Evolutionary conservation across 1,139 yeast species (phyloP).

Genomic region (Geotrichum restrictum): DNA sequence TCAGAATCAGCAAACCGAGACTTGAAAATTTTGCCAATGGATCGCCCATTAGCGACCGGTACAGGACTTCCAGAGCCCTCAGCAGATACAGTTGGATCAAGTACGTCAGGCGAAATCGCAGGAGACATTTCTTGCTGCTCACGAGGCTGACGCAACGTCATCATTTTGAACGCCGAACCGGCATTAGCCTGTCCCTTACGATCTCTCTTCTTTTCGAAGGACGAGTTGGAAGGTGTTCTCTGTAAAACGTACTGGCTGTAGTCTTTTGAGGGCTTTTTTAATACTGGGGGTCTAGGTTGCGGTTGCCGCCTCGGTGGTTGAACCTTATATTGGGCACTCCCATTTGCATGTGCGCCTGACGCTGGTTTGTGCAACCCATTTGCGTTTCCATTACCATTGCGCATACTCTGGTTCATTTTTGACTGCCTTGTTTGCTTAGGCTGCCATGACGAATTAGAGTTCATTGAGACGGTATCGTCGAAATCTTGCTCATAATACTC

Average conservation of each 20-base stretch:
- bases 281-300: not conserved
- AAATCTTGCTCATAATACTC: slow-evolving; percentile 7
- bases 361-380: not conserved
- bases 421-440: slow-evolving; percentile 26
- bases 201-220: slow-evolving; percentile 21
- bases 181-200: not conserved
- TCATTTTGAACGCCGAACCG: slow-evolving; percentile 24
- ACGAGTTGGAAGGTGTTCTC: slow-evolving; percentile 24
- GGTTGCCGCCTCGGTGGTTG: not conserved
- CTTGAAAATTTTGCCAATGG: slow-evolving; percentile 25
- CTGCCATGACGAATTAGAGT: slow-evolving; percentile 35
- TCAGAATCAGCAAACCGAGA: slow-evolving; percentile 40
- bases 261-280: slow-evolving; percentile 1
- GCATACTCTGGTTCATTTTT: not conserved
- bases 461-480: slow-evolving; percentile 31
- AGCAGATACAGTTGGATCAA: slow-evolving; percentile 6
- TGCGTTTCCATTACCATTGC: not conserved
- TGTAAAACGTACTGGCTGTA: slow-evolving; percentile 13
- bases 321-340: not conserved
- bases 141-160: slow-evolving; percentile 24
- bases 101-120: not conserved
- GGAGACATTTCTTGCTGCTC: not conserved
- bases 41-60: slow-evolving; percentile 8
- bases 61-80: slow-evolving; percentile 2
- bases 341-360: not conserved